These are phyloP conservation scores for Rehmannia glutinosa DNA, from an alignment of 257 asterid species.

Conservation along the genomic window DNA sequence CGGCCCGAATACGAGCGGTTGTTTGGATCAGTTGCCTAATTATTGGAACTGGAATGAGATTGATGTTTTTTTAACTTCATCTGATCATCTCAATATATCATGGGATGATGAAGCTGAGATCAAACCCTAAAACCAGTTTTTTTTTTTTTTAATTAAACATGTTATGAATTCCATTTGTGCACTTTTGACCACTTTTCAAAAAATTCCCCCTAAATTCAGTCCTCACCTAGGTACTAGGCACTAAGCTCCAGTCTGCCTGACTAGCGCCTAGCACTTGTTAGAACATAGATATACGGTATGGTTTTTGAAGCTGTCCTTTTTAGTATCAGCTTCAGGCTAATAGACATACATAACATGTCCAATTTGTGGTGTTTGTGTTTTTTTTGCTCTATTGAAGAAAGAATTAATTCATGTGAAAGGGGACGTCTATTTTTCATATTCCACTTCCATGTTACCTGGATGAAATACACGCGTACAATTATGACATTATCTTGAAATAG, in stretches of 20 bases:
- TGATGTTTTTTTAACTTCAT: slow-evolving; percentile 26
- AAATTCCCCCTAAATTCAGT: too few relatives aligned
- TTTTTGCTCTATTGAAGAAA: not conserved
- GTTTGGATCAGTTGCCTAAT: slow-evolving; percentile 25
- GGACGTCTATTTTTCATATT: too few relatives aligned
- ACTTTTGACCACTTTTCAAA: too few relatives aligned
- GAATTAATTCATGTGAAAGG: slow-evolving; percentile 14
- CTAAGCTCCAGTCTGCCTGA: too few relatives aligned
- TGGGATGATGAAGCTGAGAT: slow-evolving; percentile 27
- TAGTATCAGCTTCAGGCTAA: slow-evolving; percentile 33
- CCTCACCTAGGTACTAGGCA: too few relatives aligned
- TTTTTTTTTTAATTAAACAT: not conserved
- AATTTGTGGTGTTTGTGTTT: slow-evolving; percentile 16
- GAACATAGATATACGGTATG: not conserved
- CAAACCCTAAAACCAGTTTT: slow-evolving; percentile 16
- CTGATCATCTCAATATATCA: slow-evolving; percentile 32
- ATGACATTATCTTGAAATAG: too few relatives aligned
- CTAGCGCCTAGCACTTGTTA: too few relatives aligned
- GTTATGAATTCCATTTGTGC: slow-evolving; percentile 12
- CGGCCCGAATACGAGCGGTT: slow-evolving; percentile 25
- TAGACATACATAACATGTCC: not conserved
- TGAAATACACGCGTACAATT: too few relatives aligned
- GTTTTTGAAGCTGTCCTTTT: slow-evolving; percentile 38
- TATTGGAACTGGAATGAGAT: slow-evolving; percentile 49
- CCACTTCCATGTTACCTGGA: too few relatives aligned